These are phyloP conservation scores for Heterobasidion parviporum DNA, from an alignment of 1,284 basidiomycete genomes.

Conservation along the genomic window DNA sequence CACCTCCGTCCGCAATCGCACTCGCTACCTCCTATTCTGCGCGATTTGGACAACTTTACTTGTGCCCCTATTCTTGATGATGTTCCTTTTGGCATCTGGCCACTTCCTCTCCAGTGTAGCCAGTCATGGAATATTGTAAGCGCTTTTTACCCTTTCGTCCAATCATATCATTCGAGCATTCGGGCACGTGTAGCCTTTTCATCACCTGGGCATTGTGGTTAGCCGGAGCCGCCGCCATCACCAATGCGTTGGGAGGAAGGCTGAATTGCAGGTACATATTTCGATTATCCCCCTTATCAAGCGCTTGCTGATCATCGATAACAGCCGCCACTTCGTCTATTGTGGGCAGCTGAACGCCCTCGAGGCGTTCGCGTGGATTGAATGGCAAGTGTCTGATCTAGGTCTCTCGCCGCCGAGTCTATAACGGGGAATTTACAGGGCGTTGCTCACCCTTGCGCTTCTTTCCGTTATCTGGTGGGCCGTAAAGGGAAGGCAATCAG, in stretches of 20 bases:
- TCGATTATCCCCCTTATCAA: not conserved
- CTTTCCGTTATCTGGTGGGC: not conserved
- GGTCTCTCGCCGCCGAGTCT: not conserved
- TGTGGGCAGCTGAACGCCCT: conserved; percentile 22
- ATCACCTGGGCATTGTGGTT: conserved; percentile 70
- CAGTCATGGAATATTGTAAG: conserved; percentile 58
- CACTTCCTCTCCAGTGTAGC: conserved; percentile 49
- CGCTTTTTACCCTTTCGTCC: conserved; percentile 8
- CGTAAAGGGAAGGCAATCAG: no score
- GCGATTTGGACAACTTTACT: conserved; percentile 63
- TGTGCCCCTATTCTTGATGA: conserved; percentile 38
- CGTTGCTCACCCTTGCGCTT: conserved; percentile 7
- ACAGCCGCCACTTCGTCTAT: conserved; percentile 12
- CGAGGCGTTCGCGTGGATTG: conserved; percentile 18
- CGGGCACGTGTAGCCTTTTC: conserved; percentile 32
- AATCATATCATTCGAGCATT: not conserved
- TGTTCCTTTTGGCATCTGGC: conserved; percentile 44
- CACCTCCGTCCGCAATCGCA: conserved; percentile 45
- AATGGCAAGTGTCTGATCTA: conserved; percentile 13
- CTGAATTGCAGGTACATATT: conserved; percentile 22
- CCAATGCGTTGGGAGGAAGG: conserved; percentile 21
- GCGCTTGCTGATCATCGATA: not conserved
- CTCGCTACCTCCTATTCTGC: conserved; percentile 58
- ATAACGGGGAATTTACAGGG: conserved; percentile 3
- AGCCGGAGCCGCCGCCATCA: conserved; percentile 37